Evolutionary conservation across 2,329 filamentous ascomycete genomes (phyloP).

Genomic region (Colletotrichum sp.): DNA sequence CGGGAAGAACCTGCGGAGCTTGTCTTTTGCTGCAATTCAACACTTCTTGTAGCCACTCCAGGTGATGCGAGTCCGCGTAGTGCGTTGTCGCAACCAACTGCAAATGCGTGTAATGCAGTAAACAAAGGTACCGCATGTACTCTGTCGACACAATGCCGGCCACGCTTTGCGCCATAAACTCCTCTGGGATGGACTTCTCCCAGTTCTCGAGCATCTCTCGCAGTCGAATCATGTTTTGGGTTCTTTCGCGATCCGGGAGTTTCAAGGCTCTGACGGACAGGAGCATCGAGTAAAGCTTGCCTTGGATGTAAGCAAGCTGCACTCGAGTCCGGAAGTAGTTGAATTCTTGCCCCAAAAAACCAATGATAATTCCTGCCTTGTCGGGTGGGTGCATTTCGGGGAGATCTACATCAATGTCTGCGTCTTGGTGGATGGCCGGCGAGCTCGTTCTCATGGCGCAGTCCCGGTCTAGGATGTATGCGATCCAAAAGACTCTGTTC

Average conservation of each 20-base stretch:
- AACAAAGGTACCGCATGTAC: not conserved
- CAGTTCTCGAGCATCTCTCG: slow-evolving; percentile 11
- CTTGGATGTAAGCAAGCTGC: slow-evolving; percentile 17
- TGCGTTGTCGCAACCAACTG: slow-evolving; percentile 1
- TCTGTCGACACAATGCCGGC: not conserved
- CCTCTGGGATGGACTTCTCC: not conserved
- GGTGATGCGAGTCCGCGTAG: slow-evolving; percentile 7
- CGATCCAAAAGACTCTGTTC: slow-evolving; percentile 35
- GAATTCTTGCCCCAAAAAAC: not conserved
- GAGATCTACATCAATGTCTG: slow-evolving; percentile 16
- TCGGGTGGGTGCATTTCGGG: not conserved
- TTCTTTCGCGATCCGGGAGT: not conserved
- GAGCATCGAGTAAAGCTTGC: slow-evolving; percentile 15
- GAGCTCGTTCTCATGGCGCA: not conserved
- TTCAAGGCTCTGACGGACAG: not conserved
- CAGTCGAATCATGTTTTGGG: not conserved
- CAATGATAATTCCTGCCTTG: not conserved
- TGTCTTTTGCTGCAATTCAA: not conserved
- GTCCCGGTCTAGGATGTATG: slow-evolving; percentile 32
- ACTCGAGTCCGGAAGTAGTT: slow-evolving; percentile 16
- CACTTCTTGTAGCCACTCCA: not conserved
- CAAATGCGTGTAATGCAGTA: slow-evolving; percentile 14
- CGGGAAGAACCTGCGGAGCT: not conserved
- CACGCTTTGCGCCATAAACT: not conserved
- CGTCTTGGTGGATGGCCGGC: slow-evolving; percentile 14